Conservation (phyloP, 2,329 filamentous ascomycete species). For the Biscogniauxia mediterranea region DNA sequence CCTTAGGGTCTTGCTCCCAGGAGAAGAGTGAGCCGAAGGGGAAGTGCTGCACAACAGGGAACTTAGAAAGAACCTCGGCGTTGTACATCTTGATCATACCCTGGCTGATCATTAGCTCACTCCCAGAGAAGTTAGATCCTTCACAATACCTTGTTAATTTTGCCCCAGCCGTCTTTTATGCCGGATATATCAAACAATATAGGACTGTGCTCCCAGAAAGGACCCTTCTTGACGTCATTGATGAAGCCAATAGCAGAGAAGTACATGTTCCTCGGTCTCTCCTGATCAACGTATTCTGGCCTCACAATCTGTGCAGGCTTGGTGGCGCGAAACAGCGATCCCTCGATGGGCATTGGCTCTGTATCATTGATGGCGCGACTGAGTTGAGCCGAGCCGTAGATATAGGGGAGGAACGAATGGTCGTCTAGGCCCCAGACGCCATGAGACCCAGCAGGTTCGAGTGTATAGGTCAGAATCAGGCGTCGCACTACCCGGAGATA, state of each 20-base stretch:
- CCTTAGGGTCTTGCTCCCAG: conserved; percentile 68
- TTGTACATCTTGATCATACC: conserved; percentile 99
- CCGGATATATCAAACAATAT: conserved; percentile 94
- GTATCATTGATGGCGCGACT: conserved; percentile 67
- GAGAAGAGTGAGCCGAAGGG: conserved; percentile 77
- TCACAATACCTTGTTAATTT: conserved; percentile 77
- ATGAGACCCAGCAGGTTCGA: conserved; percentile 94
- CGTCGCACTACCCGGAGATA: conserved; percentile 71
- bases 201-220: conserved; percentile 96
- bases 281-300: conserved; percentile 58
- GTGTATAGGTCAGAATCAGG: conserved; percentile 84
- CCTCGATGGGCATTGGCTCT: conserved; percentile 71
- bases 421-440: conserved; percentile 99
- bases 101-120: conserved; percentile 36
- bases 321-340: conserved; percentile 70
- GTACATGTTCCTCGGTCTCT: conserved; percentile 76
- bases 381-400: conserved; percentile 90
- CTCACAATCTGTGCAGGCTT: conserved; percentile 70
- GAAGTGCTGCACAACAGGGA: conserved; percentile 98
- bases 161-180: conserved; percentile 90
- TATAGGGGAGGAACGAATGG: conserved; percentile 90
- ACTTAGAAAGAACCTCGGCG: conserved; percentile 92
- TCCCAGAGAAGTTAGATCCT: neutral
- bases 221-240: conserved; percentile 91
- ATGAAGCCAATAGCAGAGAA: conserved; percentile 97